Evolutionary conservation across 2,329 filamentous ascomycete species (phyloP), one percentile per base, ranked within the genome.

Genomic region (Neonectria neomacrospora): DNA sequence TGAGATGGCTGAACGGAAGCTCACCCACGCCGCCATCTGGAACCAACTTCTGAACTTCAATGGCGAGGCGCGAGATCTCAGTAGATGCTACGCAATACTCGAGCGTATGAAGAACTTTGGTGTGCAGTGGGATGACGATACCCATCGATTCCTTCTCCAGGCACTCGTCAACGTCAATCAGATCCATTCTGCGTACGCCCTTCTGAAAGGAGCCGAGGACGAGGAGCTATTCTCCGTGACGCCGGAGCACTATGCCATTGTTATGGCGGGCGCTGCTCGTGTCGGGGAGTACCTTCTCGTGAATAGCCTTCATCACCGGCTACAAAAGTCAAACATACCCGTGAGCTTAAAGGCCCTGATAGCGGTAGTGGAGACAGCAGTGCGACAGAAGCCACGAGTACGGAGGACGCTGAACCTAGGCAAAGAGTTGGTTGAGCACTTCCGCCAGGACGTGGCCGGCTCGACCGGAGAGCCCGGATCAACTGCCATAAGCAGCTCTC

Each of bases 31-130:
- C 2, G 81, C 83, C 32, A 87, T 93, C 73, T 97, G 92, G 92
- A 97, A 97, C 73, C 83, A 88, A 56, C 79, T 97, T 32, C 80
- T 97, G 5, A 83, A 85, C 59, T 87, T 90, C 64, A 85, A 93
- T 75, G 92, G 91, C 7, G 80, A 87, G 58, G 83, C 86, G 7
- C 86, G 90, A 58, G 81, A 84, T 55, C 75, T 88, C 7, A 74
- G 73, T n/a, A 78, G 79, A 51, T 79, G 86, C 56, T 83, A 87
- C 69, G 79, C 77, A 5, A 60, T 86, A 7, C 77, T 88, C 22
- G 76, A 78, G 37, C 64, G 72, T 37, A 89, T 89, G 86, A 80
- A 79, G 22, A 75, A 79, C 12, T 74, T 78, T 41, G 72, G 77
- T 0, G 72, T 88, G 12, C 73, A 80, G 10, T 87, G 85, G 78